phyloP scores from a whole-genome alignment of 2,329 filamentous ascomycete genomes.

The Beauveria varroae region DNA sequence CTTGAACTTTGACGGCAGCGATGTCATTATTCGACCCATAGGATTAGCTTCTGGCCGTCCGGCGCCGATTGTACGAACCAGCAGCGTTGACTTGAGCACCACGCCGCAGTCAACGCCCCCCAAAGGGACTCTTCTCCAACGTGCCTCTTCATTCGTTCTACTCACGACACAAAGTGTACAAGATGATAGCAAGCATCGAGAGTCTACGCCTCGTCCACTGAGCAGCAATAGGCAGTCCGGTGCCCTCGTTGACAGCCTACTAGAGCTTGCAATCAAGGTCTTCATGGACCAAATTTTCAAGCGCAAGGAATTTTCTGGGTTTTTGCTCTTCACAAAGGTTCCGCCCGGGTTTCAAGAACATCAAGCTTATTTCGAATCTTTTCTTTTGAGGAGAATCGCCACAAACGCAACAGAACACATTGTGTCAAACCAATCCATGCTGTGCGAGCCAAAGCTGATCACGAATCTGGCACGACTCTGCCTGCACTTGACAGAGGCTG shows the following conservation, averaged over 20 bases:
- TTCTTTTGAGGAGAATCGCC: conserved; percentile 69
- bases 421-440: conserved; percentile 60
- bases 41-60: conserved; percentile 48
- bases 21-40: conserved; percentile 74
- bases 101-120: conserved; percentile 39
- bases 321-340: conserved; percentile 77
- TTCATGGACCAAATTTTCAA: conserved; percentile 80
- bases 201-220: conserved; percentile 38
- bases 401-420: conserved; percentile 63
- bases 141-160: conserved; percentile 87
- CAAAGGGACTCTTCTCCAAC: conserved; percentile 57
- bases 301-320: conserved; percentile 84
- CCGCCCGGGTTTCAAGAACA: conserved; percentile 92
- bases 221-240: conserved; percentile 29
- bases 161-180: conserved; percentile 56
- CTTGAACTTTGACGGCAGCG: conserved; percentile 77
- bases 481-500: conserved; percentile 75
- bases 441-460: conserved; percentile 75
- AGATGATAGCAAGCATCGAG: conserved; percentile 40
- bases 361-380: conserved; percentile 92
- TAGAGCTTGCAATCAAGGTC: conserved; percentile 70
- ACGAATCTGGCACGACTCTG: conserved; percentile 81
- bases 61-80: conserved; percentile 67
- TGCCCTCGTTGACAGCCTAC: conserved; percentile 64
- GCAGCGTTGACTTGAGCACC: conserved; percentile 44